Percentiles rank a stretch among this genome's conserved stretches.
phyloP scores from a whole-genome alignment of 2,329 filamentous ascomycete genomes.

The Xylaria sp. region DNA sequence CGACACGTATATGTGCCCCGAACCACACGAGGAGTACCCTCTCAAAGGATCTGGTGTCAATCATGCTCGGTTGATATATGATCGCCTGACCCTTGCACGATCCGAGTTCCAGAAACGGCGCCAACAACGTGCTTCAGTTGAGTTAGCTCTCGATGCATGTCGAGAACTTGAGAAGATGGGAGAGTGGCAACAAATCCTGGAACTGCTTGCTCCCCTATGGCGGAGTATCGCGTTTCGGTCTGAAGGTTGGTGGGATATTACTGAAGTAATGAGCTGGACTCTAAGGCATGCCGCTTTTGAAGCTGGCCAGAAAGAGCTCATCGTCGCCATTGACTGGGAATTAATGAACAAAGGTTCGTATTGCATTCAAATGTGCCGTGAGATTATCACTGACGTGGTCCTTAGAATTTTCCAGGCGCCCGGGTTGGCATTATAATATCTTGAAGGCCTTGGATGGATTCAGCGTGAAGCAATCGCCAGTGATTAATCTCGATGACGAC shows the following conservation, averaged over 20 bases:
- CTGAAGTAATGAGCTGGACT: slow-evolving; percentile 67
- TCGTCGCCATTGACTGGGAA: slow-evolving; percentile 70
- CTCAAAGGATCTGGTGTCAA: slow-evolving; percentile 57
- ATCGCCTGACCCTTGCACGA: slow-evolving; percentile 57
- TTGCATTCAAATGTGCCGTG: background rate
- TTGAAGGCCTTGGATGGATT: slow-evolving; percentile 60
- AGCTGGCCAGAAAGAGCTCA: slow-evolving; percentile 58
- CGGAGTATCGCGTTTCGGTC: slow-evolving; percentile 59
- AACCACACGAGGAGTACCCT: slow-evolving; percentile 65
- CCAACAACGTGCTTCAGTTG: slow-evolving; percentile 60
- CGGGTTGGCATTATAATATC: slow-evolving; percentile 67
- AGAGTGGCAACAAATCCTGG: slow-evolving; percentile 60
- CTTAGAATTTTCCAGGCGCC: slow-evolving; percentile 58
- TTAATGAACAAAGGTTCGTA: slow-evolving; percentile 62
- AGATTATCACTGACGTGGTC: slow-evolving; percentile 33
- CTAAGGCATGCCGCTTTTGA: slow-evolving; percentile 62
- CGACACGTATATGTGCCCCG: slow-evolving; percentile 70
- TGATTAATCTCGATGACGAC: slow-evolving; percentile 57
- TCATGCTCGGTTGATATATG: slow-evolving; percentile 61
- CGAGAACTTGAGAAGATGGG: slow-evolving; percentile 58
- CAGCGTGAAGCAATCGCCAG: slow-evolving; percentile 50
- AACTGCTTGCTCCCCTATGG: slow-evolving; percentile 63
- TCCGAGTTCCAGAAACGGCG: slow-evolving; percentile 59
- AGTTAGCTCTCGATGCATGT: slow-evolving; percentile 62
- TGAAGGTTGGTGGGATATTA: slow-evolving; percentile 65